These are phyloP conservation scores for Fusarium abutilonis DNA, from an alignment of 2,329 filamentous ascomycete genomes.

Conservation along the genomic window DNA sequence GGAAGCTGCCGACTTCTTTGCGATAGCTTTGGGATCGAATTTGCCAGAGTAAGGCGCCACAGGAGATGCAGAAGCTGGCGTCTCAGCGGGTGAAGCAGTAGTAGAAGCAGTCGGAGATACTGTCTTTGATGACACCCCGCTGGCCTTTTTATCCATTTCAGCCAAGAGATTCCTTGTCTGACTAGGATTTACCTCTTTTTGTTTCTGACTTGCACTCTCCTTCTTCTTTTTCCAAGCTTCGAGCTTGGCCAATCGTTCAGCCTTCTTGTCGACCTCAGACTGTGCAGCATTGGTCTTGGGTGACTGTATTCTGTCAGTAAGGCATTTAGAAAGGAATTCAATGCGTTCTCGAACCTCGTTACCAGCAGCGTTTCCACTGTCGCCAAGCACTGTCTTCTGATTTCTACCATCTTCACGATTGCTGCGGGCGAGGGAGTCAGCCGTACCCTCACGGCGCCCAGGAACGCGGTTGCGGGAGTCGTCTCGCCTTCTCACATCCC, in stretches of 20 bases:
- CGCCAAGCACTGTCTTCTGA: constrained; percentile 61
- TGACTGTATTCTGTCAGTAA: constrained; percentile 55
- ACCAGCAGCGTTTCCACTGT: constrained; percentile 59
- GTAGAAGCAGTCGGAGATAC: constrained; percentile 63
- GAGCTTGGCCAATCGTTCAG: constrained; percentile 80
- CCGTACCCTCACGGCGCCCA: constrained; percentile 73
- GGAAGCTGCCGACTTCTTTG: constrained; percentile 76
- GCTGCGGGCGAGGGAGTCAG: constrained; percentile 73
- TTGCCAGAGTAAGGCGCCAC: constrained; percentile 76
- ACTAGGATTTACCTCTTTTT: constrained; percentile 72
- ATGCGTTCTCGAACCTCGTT: constrained; percentile 64
- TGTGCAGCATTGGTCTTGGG: constrained; percentile 60
- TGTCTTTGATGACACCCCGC: constrained; percentile 54
- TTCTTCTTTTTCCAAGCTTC: constrained; percentile 95
- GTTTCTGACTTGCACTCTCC: constrained; percentile 77
- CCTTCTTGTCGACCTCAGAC: constrained; percentile 77
- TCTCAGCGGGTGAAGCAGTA: constrained; percentile 60
- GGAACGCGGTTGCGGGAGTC: constrained; percentile 74
- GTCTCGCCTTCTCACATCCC: constrained; percentile 77
- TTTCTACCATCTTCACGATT: constrained; percentile 71
- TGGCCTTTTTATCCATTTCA: constrained; percentile 77
- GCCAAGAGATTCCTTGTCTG: constrained; percentile 74
- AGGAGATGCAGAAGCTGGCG: constrained; percentile 60
- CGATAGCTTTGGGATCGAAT: constrained; percentile 87
- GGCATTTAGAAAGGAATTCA: constrained; percentile 1